Evolutionary conservation across 345 rosid genomes (phyloP).

Genomic region (Boechera retrofracta): DNA sequence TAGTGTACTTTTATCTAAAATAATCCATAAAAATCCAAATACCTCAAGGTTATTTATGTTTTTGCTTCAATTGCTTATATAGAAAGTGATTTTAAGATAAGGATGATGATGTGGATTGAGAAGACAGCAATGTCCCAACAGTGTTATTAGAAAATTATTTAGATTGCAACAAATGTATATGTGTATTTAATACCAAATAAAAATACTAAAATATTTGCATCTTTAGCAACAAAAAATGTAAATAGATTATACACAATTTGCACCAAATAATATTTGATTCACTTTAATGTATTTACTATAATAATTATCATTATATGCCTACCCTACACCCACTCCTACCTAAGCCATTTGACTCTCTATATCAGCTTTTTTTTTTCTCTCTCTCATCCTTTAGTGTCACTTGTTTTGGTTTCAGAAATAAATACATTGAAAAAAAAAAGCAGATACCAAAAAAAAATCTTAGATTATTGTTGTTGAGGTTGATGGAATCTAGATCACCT

Average conservation of each 20-base stretch:
- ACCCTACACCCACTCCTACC: constrained; percentile 43
- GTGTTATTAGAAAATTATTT: too few relatives aligned
- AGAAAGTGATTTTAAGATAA: too few relatives aligned
- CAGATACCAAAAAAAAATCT: neutral
- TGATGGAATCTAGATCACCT: constrained; percentile 47
- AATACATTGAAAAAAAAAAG: constrained; percentile 9
- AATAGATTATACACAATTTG: constrained; percentile 11
- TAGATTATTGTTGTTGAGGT: constrained; percentile 11
- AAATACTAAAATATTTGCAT: too few relatives aligned
- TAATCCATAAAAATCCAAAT: too few relatives aligned
- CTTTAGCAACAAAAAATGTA: neutral
- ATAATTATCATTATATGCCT: constrained; percentile 23
- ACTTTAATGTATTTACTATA: neutral
- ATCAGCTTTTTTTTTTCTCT: constrained; percentile 18
- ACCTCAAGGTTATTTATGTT: too few relatives aligned
- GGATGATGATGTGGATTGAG: too few relatives aligned
- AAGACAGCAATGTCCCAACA: too few relatives aligned
- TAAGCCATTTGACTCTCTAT: constrained; percentile 44
- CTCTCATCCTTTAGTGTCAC: constrained; percentile 43
- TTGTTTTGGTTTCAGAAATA: constrained; percentile 20
- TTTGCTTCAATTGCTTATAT: too few relatives aligned
- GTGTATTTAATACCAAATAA: too few relatives aligned
- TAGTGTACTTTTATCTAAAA: too few relatives aligned
- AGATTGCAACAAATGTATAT: too few relatives aligned
- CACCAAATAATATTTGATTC: constrained; percentile 10